A percentile compares a stretch with the other conserved stretches of the same genome.
Conservation (phyloP, 2,329 filamentous ascomycete genomes). For the Phaeophleospora eucalypticola region DNA sequence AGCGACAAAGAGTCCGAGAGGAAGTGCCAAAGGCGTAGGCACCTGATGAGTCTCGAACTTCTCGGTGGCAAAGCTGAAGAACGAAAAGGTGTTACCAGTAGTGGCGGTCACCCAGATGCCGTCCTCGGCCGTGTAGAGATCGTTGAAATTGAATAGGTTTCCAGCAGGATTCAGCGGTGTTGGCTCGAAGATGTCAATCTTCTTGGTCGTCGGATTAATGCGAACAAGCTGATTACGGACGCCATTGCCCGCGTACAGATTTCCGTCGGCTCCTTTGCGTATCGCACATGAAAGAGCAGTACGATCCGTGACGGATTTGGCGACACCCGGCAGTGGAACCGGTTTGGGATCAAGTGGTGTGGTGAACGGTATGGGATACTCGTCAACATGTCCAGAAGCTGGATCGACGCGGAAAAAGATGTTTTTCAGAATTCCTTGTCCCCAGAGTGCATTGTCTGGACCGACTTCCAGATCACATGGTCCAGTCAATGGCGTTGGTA, state of each 20-base stretch:
- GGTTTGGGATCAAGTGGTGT: conserved; percentile 13
- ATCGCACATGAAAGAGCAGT: conserved; percentile 15
- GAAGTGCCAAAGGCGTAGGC: conserved; percentile 14
- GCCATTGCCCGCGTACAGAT: conserved; percentile 21
- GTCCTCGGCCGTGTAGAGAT: conserved; percentile 18
- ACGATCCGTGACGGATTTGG: conserved; percentile 9
- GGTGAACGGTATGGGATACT: conserved; percentile 20
- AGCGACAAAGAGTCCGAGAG: conserved; percentile 18
- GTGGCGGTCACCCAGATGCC: conserved; percentile 26
- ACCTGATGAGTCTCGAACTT: conserved; percentile 10
- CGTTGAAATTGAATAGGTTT: conserved; percentile 24
- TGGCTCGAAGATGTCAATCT: conserved; percentile 6
- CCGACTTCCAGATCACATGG: conserved; percentile 17
- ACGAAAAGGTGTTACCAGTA: conserved; percentile 16
- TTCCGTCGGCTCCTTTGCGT: conserved; percentile 14
- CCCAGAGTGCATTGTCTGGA: conserved; percentile 19
- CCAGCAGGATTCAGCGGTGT: conserved; percentile 15
- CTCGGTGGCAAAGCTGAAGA: conserved; percentile 9
- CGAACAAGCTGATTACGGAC: conserved; percentile 23
- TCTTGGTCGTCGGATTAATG: conserved; percentile 12
- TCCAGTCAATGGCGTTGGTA: conserved; percentile 13
- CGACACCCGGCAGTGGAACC: conserved; percentile 6
- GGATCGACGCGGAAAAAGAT: conserved; percentile 20
- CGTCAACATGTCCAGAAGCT: conserved; percentile 11
- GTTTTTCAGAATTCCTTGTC: conserved; percentile 18